Base-by-base conservation (phyloP, 1,139 yeast genomes). In the Maudiozyma humilis region DNA sequence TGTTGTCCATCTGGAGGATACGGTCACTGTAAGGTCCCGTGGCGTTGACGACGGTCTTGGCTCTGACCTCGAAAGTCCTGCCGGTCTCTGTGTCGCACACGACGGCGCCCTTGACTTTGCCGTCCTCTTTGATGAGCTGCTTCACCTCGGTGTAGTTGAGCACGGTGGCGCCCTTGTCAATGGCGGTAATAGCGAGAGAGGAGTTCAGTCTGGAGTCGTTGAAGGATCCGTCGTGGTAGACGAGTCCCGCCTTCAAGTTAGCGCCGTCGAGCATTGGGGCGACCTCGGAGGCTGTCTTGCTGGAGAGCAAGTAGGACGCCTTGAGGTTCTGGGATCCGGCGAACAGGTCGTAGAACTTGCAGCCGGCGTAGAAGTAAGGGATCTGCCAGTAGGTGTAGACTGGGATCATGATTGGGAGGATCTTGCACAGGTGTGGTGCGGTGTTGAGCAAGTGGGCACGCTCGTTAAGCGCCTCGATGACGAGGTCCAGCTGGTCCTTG, bases 361-460 rank as follows among this genome's bases (percentile, higher is more conserved):
- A 85, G 49, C 97, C 97, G 40, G 78, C 80, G 70, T 85, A 89
- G 70, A 84, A 88, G 70, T 89, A 89, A 43, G 97, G 97, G 47
- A 87, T 78, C 70, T 88, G 95, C 96, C 96, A 89, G 79, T 88
- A 86, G 61, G 79, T 81, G 72, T 89, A 89, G 50, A 88, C 89
- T 18, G 97, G 97, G 57, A 89, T 87, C 85, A 88, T 80, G 56
- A 89, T 89, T 36, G 97, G 97, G 56, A 89, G 74, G 44, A 91
- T 79, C 48, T 84, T 72, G 51, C 91, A 80, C 56, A 89, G 75
- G 65, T 89, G 96, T 42, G 97, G 97, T 36, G 97, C 97, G 53
- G 93, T 87, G 61, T 85, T 78, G 57, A 89, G 69, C 75, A 89
- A 82, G 57, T 85, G 85, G 48, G 86, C 87, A 64, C 97, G 79